Base-by-base conservation (phyloP, 208 protist species). In the Leishmania martiniquensis region DNA sequence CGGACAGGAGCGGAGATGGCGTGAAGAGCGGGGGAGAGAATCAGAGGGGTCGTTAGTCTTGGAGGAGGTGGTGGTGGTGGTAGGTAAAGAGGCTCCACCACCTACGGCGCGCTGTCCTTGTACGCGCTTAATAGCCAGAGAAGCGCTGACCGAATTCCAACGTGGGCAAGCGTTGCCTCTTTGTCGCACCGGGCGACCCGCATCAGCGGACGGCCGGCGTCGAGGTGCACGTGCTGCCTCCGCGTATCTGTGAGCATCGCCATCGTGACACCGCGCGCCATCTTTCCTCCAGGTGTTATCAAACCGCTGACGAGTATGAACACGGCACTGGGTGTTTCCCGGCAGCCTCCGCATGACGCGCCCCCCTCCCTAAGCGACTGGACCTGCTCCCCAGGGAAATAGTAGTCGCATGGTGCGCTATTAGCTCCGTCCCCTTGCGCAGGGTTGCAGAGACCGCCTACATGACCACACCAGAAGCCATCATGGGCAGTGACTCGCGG, bases 101-200 rank as follows among this genome's bases (percentile, higher is more conserved):
- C 77, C 85, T 99, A 99, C 63, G 98, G 97, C 0, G 92, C 90
- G 51, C 96, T 95, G 75, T 91, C 80, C 52, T 98, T 90, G 57
- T 93, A 97, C 74, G 93, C 93, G 10, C 93, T 97, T 20, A 99
- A 76, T 34, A 98, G 87, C 94, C 95, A 98, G 22, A 97, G 74
- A 29, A 98, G 79, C 25, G 95, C 84, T 15, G 85, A 49, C 10
- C 86, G 85, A 44, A 88, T 94, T 39, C 91, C 89, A 15, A 92
- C 86, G 55, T 95, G 85, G 34, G 32, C 72, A 52, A 91, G 87
- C 12, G 80, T 82, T 32, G 90, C 74, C 15, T 81, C 81, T 34
- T 89, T 83, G 74, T 88, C 87, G 54, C 83, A 81, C 25, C 79
- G 67, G 4, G 88, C 82, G 44, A 95, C 77, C 34, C 87, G 78